Evolutionary conservation across 2,329 filamentous ascomycete species (phyloP).

Genomic region (Davidsoniella virescens): DNA sequence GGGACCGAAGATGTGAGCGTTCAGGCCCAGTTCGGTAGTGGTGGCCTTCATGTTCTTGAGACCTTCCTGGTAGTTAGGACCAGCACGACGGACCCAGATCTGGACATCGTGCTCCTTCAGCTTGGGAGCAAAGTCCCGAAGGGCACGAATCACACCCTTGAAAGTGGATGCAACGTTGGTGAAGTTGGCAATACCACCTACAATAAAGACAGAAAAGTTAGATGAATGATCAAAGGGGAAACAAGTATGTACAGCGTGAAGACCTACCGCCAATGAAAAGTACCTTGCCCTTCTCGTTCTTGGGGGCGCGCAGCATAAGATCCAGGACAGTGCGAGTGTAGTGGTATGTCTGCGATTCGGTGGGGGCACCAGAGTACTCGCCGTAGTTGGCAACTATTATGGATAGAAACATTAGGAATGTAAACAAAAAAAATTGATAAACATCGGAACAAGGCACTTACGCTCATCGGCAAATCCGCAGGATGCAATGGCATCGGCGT

Average conservation of each 20-base stretch:
- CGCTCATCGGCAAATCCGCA: constrained; percentile 82
- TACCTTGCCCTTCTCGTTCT: constrained; percentile 81
- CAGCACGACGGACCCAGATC: constrained; percentile 79
- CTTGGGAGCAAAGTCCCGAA: constrained; percentile 72
- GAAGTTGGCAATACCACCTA: constrained; percentile 93
- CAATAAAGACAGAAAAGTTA: neutral
- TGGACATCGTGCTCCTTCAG: constrained; percentile 93
- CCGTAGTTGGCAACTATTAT: constrained; percentile 76
- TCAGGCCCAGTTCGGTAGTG: constrained; percentile 76
- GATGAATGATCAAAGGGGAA: neutral
- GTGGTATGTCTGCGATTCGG: constrained; percentile 98
- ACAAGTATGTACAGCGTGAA: neutral
- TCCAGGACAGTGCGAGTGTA: constrained; percentile 95
- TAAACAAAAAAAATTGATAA: neutral
- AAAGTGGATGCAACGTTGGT: constrained; percentile 98
- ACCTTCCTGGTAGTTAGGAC: constrained; percentile 99
- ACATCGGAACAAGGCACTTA: constrained; percentile 5
- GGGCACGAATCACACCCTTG: constrained; percentile 96
- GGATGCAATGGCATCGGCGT: constrained; percentile 95
- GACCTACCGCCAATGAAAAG: constrained; percentile 78
- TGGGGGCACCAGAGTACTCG: constrained; percentile 97
- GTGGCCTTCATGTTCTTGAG: constrained; percentile 99
- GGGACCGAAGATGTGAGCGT: constrained; percentile 46
- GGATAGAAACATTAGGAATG: neutral
- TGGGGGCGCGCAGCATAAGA: constrained; percentile 85